These are phyloP conservation scores for Fomitopsis palustris DNA, from an alignment of 1,284 basidiomycete genomes.

Conservation along the genomic window DNA sequence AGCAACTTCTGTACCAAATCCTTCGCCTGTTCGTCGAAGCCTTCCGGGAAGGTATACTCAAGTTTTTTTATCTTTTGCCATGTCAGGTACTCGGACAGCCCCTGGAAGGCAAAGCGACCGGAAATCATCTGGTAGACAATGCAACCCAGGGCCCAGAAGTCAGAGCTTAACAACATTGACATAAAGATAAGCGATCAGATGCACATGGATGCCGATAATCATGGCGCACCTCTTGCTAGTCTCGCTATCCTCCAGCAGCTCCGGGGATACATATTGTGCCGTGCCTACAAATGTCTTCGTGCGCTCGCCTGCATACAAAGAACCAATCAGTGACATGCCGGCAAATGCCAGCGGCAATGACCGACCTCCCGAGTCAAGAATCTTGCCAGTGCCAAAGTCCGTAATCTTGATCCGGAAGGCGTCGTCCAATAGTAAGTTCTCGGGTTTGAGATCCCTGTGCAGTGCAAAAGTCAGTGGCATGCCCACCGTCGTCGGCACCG, in stretches of 20 bases:
- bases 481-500: background rate
- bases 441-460: constrained; percentile 81
- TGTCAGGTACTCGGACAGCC: constrained; percentile 80
- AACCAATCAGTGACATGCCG: constrained; percentile 16
- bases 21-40: constrained; percentile 65
- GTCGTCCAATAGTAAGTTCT: constrained; percentile 87
- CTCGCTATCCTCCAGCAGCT: constrained; percentile 78
- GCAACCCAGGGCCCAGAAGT: constrained; percentile 98
- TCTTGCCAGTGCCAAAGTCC: constrained; percentile 96
- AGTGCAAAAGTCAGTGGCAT: background rate
- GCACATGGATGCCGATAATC: background rate
- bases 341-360: constrained; percentile 15
- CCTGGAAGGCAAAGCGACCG: constrained; percentile 88
- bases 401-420: constrained; percentile 90
- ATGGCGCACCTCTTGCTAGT: constrained; percentile 60
- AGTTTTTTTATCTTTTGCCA: constrained; percentile 78
- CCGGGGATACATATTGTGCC: constrained; percentile 94
- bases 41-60: constrained; percentile 71
- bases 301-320: constrained; percentile 37
- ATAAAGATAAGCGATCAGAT: constrained; percentile 14
- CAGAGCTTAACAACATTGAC: constrained; percentile 54
- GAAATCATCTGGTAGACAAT: constrained; percentile 97
- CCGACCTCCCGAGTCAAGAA: constrained; percentile 60
- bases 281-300: constrained; percentile 93
- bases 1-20: constrained; percentile 66